Conservation (phyloP, 352 stramenopile genomes). For the Stramenopiles sp. region DNA sequence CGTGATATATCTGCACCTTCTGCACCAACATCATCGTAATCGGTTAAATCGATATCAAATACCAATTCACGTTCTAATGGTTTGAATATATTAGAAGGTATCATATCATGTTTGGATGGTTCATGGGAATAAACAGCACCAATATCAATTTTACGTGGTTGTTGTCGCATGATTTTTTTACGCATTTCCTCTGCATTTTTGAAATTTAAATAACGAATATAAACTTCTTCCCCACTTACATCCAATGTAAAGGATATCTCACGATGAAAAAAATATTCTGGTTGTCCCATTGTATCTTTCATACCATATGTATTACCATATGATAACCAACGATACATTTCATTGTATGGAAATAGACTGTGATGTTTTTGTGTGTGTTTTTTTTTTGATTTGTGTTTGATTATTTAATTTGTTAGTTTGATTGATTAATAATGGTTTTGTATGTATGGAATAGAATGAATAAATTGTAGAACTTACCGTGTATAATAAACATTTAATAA, state of each 20-base stretch:
- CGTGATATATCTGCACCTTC: neutral
- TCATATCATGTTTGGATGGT: constrained; percentile 32
- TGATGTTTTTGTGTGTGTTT: too few relatives aligned
- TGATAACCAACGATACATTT: constrained; percentile 31
- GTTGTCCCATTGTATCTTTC: constrained; percentile 12
- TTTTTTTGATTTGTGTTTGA: too few relatives aligned
- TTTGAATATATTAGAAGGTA: constrained; percentile 43
- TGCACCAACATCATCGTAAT: constrained; percentile 94
- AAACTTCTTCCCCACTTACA: constrained; percentile 96
- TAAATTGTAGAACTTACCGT: constrained; percentile 42
- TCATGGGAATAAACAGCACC: constrained; percentile 69
- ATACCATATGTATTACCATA: constrained; percentile 29
- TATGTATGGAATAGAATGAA: neutral
- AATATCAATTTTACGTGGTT: constrained; percentile 99
- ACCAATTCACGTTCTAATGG: constrained; percentile 88
- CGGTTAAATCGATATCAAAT: constrained; percentile 99
- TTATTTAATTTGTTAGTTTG: constrained; percentile 6
- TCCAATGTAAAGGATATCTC: constrained; percentile 87
- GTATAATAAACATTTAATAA: constrained; percentile 57
- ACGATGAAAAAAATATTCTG: constrained; percentile 50
- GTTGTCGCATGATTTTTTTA: constrained; percentile 57
- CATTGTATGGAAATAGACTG: neutral
- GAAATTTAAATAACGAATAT: constrained; percentile 94
- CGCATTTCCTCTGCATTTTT: constrained; percentile 57
- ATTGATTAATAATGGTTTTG: neutral